phyloP scores from a whole-genome alignment of 495 filamentous ascomycete species.

The Podospora comata region DNA sequence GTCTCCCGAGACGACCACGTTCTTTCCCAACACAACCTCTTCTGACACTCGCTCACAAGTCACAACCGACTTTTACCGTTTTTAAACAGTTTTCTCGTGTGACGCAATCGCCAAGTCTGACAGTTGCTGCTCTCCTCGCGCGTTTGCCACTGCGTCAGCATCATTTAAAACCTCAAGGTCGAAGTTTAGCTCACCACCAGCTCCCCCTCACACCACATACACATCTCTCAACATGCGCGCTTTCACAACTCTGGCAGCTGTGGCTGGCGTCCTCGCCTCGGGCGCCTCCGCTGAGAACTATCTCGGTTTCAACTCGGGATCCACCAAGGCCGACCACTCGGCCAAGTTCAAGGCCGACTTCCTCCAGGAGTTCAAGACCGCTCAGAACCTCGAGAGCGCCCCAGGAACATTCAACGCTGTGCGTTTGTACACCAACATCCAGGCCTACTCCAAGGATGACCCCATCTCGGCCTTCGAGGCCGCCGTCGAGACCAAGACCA shows the following conservation, averaged over 20 bases:
- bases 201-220: background rate
- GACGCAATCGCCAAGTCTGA: constrained; percentile 21
- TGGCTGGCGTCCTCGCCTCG: constrained; percentile 33
- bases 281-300: constrained; percentile 38
- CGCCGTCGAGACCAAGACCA: constrained; percentile 48
- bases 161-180: background rate
- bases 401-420: constrained; percentile 49
- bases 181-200: background rate
- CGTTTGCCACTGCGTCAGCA: too few relatives aligned
- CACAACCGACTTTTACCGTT: background rate
- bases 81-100: constrained; percentile 3
- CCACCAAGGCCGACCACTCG: constrained; percentile 41
- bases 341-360: constrained; percentile 52
- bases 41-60: constrained; percentile 11
- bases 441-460: constrained; percentile 49
- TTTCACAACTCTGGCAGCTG: constrained; percentile 26
- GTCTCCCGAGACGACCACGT: constrained; percentile 20
- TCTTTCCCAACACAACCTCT: constrained; percentile 10
- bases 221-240: constrained; percentile 29
- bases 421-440: constrained; percentile 51
- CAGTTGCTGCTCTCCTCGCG: too few relatives aligned
- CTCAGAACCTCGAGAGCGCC: constrained; percentile 40
- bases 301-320: constrained; percentile 50
- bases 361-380: constrained; percentile 44
- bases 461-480: constrained; percentile 52